phyloP scores from a whole-genome alignment of 1,139 yeast species.

The Yamadazyma sp. region DNA sequence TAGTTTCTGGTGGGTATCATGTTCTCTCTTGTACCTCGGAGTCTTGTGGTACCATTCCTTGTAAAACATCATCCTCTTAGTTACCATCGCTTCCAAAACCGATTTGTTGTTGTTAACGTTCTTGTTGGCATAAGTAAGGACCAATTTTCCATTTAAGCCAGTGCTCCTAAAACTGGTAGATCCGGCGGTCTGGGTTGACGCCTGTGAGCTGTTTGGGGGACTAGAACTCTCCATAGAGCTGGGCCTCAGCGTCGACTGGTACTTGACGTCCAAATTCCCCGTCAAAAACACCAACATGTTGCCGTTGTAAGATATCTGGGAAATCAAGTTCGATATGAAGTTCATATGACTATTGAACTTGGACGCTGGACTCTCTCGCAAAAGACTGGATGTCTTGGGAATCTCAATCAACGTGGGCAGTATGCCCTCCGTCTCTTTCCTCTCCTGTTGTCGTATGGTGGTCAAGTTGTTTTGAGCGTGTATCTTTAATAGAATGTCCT shows the following conservation, averaged over 20 bases:
- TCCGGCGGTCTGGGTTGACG: background rate
- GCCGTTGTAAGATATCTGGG: conserved; percentile 22
- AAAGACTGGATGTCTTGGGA: conserved; percentile 31
- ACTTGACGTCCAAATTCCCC: conserved; percentile 28
- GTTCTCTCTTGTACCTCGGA: background rate
- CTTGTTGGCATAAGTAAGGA: conserved; percentile 9
- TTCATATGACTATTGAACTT: conserved; percentile 35
- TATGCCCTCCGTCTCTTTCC: conserved; percentile 24
- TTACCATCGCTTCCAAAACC: conserved; percentile 21
- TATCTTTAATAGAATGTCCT: conserved; percentile 34
- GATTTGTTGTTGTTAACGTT: background rate
- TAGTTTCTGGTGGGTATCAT: conserved; percentile 10
- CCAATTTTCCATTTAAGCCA: conserved; percentile 10
- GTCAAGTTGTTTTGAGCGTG: conserved; percentile 29
- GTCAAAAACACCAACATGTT: conserved; percentile 29
- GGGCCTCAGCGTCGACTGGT: conserved; percentile 6
- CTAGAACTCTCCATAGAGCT: background rate
- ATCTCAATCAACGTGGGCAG: conserved; percentile 26
- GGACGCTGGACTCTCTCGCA: conserved; percentile 31
- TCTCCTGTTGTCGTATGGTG: conserved; percentile 20
- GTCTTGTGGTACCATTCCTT: conserved; percentile 37
- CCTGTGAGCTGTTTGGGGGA: conserved; percentile 1
- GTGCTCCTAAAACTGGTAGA: background rate
- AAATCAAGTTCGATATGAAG: conserved; percentile 25
- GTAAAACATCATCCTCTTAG: conserved; percentile 32